Base-by-base conservation (phyloP, 495 filamentous ascomycete genomes). In the Daldinia decipiens region DNA sequence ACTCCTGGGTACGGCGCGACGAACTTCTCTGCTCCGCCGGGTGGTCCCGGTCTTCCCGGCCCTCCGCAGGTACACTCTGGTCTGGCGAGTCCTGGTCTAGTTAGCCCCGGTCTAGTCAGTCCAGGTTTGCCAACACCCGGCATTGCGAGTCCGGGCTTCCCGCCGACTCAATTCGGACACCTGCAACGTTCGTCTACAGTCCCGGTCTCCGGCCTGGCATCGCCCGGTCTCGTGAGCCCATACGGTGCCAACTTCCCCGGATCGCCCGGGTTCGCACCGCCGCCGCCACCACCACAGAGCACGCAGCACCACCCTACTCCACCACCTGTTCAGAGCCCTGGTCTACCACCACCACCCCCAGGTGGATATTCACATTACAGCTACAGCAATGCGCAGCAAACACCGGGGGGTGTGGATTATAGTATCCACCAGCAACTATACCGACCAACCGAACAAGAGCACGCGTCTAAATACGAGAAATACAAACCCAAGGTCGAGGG, bases 361-460 rank as follows among this genome's bases (percentile, higher is more conserved):
- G 82, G 82, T 4, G 88, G 89, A 0, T 90, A 87, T 70, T 83
- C 89, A 13, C 82, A 85, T 29, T 90, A 84, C 67, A 83, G 81
- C 17, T 90, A 92, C 75, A 76, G 73, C 21, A 73, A 12, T 32
- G 38, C 68, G 51, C 65, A 66, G 50, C 66, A 68, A 47, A 58
- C 76, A 55, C 73, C 76, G 1, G 74, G 70, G 32, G 67, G 77
- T 32, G 79, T 60, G 17, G 87, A 90, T 39, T 93, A 93, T 71
- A 76, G 82, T 36, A 85, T 95, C 31, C 93, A 97, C 76, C 87
- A 85, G 65, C 92, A 95, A 78, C 76, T 91, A 12, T 97, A 95
- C 72, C 78, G 89, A 59, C 93, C 94, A 8, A 92, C 89, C 1
- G 89, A 93, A 75, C 81, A 79, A 15, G 91, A 92, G 72, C 73